Base-by-base conservation (phyloP, 75 land plant species). In the Chamaecyparis obtusa region DNA sequence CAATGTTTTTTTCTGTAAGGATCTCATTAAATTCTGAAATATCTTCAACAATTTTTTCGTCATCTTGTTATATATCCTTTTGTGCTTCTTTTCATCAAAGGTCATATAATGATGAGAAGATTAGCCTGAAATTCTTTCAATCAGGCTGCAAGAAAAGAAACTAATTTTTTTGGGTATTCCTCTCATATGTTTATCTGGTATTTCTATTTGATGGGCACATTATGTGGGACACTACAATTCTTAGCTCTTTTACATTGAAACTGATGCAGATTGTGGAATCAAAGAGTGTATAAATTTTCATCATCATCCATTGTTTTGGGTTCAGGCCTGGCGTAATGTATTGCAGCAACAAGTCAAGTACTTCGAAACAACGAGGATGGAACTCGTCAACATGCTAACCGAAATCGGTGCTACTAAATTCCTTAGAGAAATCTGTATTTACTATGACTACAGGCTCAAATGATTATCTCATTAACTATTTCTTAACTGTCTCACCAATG, bases 391-490 rank as follows among this genome's bases (percentile, higher is more conserved):
- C 21, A 24, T 90, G 55, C 67, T 91, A 54, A 93, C 92, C 36
- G 90, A 92, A 74, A 77, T 33, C 2, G 55, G 82, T 2, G 90
- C 94, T 7, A 77, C 27, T 3, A 69, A 86, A 13, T 60, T 95
- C 72, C 71, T 94, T 5, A n/a, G 83, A 80, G 49, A 90, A 80
- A n/a, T 87, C 94, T 15, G 86, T 95, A 6, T 95, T 88, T 85
- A 91, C 95, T 1, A 55, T 94, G 64, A 92, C 94, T 54, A 90
- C 89, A 64, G 96, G 96, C 11, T 88, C 96, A 78, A 95, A 95
- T 87, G 96, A 95, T 81, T 87, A 89, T 82, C 89, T 95, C 36
- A 92, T 93, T 87, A 94, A 94, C 77, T 92, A 92, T 86, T 67
- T 85, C 17, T 87, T 84, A 9, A 83, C 87, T 43, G 88, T 86